Conservation (phyloP, 495 filamentous ascomycete genomes). For the Haplographium delicatum region DNA sequence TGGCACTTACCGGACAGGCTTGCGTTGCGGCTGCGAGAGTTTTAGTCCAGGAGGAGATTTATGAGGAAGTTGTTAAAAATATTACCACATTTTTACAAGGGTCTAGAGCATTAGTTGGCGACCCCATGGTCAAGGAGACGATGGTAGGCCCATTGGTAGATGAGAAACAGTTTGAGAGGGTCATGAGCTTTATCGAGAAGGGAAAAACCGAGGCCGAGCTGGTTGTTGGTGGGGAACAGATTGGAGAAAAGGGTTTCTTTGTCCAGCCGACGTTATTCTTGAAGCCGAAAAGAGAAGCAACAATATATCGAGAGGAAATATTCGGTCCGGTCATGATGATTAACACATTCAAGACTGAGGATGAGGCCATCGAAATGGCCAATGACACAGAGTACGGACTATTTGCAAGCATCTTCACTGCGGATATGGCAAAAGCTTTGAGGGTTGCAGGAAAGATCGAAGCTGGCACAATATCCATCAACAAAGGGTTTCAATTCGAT, state of each 20-base stretch:
- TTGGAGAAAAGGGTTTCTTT: constrained; percentile 28
- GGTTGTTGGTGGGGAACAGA: constrained; percentile 9
- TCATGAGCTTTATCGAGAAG: constrained; percentile 45
- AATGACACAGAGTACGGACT: constrained; percentile 80
- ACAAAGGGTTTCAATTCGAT: constrained; percentile 32
- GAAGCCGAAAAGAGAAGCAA: background rate
- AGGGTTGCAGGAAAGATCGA: constrained; percentile 67
- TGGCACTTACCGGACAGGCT: background rate
- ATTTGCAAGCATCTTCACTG: constrained; percentile 75
- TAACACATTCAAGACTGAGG: constrained; percentile 48
- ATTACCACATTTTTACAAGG: constrained; percentile 43
- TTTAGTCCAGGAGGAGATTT: background rate
- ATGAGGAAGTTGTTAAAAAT: background rate
- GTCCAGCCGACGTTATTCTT: constrained; percentile 48
- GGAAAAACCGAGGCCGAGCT: constrained; percentile 46
- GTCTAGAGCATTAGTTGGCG: background rate
- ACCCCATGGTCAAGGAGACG: constrained; percentile 39
- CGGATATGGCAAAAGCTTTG: constrained; percentile 69
- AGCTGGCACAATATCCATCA: constrained; percentile 81
- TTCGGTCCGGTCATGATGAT: constrained; percentile 50
- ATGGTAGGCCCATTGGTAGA: constrained; percentile 39
- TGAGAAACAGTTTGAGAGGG: constrained; percentile 47
- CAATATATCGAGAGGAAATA: constrained; percentile 49
- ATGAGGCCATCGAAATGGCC: constrained; percentile 68
- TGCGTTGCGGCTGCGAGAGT: background rate